Evolutionary conservation across 331 rosid species (phyloP), one percentile per base, ranked within the genome.

Genomic region (Ulmus americana): DNA sequence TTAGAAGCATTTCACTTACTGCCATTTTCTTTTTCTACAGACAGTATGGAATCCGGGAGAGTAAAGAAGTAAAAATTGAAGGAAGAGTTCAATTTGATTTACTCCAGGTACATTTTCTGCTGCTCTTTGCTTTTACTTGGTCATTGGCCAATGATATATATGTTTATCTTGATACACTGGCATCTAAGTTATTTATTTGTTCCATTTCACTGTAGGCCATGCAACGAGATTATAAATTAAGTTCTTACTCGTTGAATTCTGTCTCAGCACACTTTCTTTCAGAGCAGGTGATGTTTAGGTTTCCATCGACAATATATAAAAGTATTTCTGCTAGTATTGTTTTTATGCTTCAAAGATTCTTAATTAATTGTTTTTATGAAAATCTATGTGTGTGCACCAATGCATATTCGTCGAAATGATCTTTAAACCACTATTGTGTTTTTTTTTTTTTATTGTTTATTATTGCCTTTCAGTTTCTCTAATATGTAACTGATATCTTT

Each of bases 1-100:
- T 77, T 0, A 1, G 39, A 40, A 18, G 6, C 54, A 41, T 16
- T 48, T 76, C 7, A 35, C 42, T 63, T 41, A 35, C 60, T 75
- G 60, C 53, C 55, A 55, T 63, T 65, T 79, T 61, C 11, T 11
- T 43, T 35, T 76, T 45, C 71, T 64, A 63, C 78, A 92, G 98
- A 77, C 98, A 92, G 83, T 79, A 71, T 18, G 97, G 97, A 66
- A 92, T 86, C 70, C 83, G 97, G 81, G 98, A 92, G 74, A 90
- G 98, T 69, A 92, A 92, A 79, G 98, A 92, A 79, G 91, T 92
- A 47, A 67, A 95, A 22, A 67, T 89, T 59, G 97, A 92, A 76
- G 98, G 98, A 75, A 82, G 98, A 80, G 98, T 92, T 76, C 98
- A 92, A 73, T 92, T 92, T 78, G 97, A 92, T 80, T 79, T 92